Conservation (phyloP, 2,329 filamentous ascomycete genomes). For the Talaromyces sp. region DNA sequence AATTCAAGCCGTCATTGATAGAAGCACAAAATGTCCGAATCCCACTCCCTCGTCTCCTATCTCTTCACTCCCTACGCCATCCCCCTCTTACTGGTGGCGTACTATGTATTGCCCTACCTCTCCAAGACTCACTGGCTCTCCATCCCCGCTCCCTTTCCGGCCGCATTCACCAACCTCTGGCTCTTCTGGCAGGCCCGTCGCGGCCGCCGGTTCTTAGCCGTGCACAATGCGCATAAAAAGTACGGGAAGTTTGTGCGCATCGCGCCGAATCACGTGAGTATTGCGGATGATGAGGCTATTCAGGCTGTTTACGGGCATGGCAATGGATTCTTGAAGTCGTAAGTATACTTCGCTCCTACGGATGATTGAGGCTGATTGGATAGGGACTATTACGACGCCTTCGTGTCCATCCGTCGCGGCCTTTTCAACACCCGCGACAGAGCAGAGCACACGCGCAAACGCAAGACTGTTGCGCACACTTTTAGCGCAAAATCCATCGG, state of each 20-base stretch:
- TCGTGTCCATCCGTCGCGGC: slow-evolving; percentile 79
- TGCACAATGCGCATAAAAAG: slow-evolving; percentile 71
- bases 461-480: slow-evolving; percentile 82
- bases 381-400: slow-evolving; percentile 78
- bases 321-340: slow-evolving; percentile 71
- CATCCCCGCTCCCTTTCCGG: slow-evolving; percentile 52
- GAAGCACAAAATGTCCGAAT: slow-evolving; percentile 9
- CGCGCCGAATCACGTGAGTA: slow-evolving; percentile 76
- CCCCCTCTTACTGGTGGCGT: slow-evolving; percentile 50
- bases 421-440: slow-evolving; percentile 87
- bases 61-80: slow-evolving; percentile 39
- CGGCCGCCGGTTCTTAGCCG: slow-evolving; percentile 60
- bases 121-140: slow-evolving; percentile 51
- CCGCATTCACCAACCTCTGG: slow-evolving; percentile 75
- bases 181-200: slow-evolving; percentile 63
- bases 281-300: slow-evolving; percentile 78
- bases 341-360: slow-evolving; percentile 30
- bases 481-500: slow-evolving; percentile 77
- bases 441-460: slow-evolving; percentile 77
- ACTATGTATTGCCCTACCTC: slow-evolving; percentile 57
- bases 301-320: slow-evolving; percentile 73
- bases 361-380: slow-evolving; percentile 27
- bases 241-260: slow-evolving; percentile 77
- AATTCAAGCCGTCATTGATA: neutral
- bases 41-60: slow-evolving; percentile 15